Percentiles rank a stretch among this genome's conserved stretches.
Conservation (phyloP, 2,329 filamentous ascomycete genomes). For the Tolypocladium pustulatum region DNA sequence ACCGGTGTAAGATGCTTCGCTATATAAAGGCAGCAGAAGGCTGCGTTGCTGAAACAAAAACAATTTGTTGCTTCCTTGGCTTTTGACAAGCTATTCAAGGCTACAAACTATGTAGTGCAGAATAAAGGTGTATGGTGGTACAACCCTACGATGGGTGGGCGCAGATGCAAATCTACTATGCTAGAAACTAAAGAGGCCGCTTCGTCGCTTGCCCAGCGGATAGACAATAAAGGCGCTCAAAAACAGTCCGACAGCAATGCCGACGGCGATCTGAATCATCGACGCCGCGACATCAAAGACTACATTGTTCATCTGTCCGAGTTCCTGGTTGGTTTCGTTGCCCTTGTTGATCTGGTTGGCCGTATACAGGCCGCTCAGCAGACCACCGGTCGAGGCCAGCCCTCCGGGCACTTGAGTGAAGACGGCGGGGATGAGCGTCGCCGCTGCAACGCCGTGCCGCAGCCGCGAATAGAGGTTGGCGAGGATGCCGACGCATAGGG, state of each 20-base stretch:
- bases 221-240: constrained; percentile 37
- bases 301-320: constrained; percentile 10
- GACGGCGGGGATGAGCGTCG: constrained; percentile 35
- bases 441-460: constrained; percentile 38
- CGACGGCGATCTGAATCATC: constrained; percentile 43
- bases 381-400: constrained; percentile 33
- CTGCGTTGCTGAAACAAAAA: neutral
- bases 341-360: constrained; percentile 33
- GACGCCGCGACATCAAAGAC: constrained; percentile 35
- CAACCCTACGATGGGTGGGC: neutral
- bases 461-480: constrained; percentile 66
- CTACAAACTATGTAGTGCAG: neutral
- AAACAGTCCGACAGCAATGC: constrained; percentile 39
- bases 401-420: constrained; percentile 39
- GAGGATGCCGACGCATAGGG: constrained; percentile 63
- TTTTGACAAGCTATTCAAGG: neutral
- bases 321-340: constrained; percentile 25
- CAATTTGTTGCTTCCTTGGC: neutral
- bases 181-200: constrained; percentile 38
- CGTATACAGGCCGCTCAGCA: constrained; percentile 32
- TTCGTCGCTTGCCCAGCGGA: constrained; percentile 37
- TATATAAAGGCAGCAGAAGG: no score
- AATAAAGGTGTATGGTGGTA: neutral
- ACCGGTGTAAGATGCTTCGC: neutral
- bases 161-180: neutral